phyloP scores from a whole-genome alignment of 768 basidiomycete species.

The Xerocomus potaroensis region DNA sequence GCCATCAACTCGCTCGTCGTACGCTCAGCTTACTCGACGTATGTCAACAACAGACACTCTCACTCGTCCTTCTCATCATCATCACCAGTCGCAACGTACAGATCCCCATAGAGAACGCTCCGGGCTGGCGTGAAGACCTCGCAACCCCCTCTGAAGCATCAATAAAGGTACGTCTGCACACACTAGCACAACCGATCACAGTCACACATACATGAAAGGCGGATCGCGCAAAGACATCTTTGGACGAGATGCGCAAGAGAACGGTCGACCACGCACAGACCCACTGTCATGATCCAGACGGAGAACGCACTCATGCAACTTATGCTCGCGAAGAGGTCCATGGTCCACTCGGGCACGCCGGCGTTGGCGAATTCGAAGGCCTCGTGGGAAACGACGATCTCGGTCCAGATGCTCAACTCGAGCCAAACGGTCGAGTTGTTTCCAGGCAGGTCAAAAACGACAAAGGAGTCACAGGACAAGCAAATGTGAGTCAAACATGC shows the following conservation, averaged over 20 bases:
- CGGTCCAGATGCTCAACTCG: constrained; percentile 24
- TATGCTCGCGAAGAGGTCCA: constrained; percentile 26
- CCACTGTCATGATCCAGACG: constrained; percentile 14
- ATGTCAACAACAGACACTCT: background rate
- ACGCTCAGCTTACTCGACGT: constrained; percentile 8
- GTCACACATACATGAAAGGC: constrained; percentile 18
- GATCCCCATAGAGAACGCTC: constrained; percentile 52
- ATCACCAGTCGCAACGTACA: constrained; percentile 47
- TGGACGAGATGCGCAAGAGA: constrained; percentile 19
- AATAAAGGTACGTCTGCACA: constrained; percentile 46
- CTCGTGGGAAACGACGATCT: constrained; percentile 28
- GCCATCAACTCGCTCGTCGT: too few species aligned
- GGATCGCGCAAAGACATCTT: constrained; percentile 15
- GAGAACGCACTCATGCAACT: constrained; percentile 20
- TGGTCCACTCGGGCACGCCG: constrained; percentile 25
- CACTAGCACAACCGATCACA: background rate
- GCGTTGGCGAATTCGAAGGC: constrained; percentile 31
- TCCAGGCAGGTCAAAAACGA: constrained; percentile 1
- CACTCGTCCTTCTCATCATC: background rate
- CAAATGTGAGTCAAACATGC: constrained; percentile 18
- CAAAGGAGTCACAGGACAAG: background rate
- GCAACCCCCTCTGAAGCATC: constrained; percentile 62
- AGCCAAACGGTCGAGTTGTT: constrained; percentile 23
- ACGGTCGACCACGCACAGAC: constrained; percentile 18
- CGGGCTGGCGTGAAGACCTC: constrained; percentile 69